A percentile compares a stretch with the other conserved stretches of the same genome.
phyloP scores from a whole-genome alignment of 805 yeast species.

The Teunomyces lycoperdinae region DNA sequence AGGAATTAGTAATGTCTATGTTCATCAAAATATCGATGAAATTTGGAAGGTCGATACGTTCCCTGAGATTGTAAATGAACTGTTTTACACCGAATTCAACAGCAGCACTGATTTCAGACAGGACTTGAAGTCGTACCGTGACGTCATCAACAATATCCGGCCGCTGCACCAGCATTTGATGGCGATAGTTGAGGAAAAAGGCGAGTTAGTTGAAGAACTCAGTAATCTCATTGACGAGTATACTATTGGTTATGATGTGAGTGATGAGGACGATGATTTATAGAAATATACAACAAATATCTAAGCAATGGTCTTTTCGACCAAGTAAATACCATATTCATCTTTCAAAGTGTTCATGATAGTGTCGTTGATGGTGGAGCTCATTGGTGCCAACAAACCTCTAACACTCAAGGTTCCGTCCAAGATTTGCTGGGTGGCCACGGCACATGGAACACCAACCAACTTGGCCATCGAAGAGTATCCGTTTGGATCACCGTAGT shows the following conservation, averaged over 20 bases:
- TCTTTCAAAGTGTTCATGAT: constrained; percentile 89
- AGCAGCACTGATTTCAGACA: constrained; percentile 22
- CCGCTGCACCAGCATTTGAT: constrained; percentile 7
- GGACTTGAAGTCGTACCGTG: constrained; percentile 26
- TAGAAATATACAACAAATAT: not conserved
- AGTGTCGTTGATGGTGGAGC: constrained; percentile 86
- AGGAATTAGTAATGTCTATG: not conserved
- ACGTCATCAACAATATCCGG: constrained; percentile 21
- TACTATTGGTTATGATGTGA: constrained; percentile 47
- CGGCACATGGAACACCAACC: constrained; percentile 98
- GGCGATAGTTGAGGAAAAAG: constrained; percentile 46
- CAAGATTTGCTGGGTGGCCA: constrained; percentile 83
- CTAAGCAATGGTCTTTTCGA: constrained; percentile 49
- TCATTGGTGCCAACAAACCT: constrained; percentile 91
- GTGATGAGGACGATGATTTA: constrained; percentile 43
- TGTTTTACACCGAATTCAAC: constrained; percentile 20
- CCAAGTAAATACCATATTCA: constrained; percentile 79
- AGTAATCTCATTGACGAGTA: constrained; percentile 45
- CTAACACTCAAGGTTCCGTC: constrained; percentile 73
- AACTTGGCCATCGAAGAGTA: constrained; percentile 98
- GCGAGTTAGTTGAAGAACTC: constrained; percentile 50
- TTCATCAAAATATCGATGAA: constrained; percentile 10
- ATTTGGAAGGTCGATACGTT: constrained; percentile 14
- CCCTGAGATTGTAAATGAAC: constrained; percentile 7
- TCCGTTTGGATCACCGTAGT: constrained; percentile 83